Evolutionary conservation across 2,329 filamentous ascomycete species (phyloP).

Genomic region (Trichoderma citrinoviride): DNA sequence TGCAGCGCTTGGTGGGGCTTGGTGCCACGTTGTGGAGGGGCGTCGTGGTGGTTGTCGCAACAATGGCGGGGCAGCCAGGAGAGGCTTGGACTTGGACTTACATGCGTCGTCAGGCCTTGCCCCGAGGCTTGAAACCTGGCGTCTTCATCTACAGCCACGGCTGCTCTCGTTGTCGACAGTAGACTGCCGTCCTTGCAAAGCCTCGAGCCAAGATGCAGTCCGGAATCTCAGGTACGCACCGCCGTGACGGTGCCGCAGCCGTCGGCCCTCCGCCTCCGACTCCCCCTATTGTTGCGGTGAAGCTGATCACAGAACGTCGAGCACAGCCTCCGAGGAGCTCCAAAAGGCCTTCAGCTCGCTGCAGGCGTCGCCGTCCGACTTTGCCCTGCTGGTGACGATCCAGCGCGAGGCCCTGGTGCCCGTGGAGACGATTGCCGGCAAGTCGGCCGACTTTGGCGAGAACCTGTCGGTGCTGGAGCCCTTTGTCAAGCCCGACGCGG

Average conservation of each 20-base stretch:
- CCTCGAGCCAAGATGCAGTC: slow-evolving; percentile 61
- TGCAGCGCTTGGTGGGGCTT: slow-evolving; percentile 1
- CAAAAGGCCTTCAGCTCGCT: slow-evolving; percentile 69
- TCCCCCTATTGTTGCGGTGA: background rate
- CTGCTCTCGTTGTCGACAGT: background rate
- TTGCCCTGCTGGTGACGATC: slow-evolving; percentile 72
- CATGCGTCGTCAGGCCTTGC: slow-evolving; percentile 19
- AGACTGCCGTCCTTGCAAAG: background rate
- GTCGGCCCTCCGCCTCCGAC: background rate
- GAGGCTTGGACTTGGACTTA: slow-evolving; percentile 13
- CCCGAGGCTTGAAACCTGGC: slow-evolving; percentile 12
- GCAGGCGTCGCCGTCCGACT: slow-evolving; percentile 58
- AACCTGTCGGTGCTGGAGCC: slow-evolving; percentile 63
- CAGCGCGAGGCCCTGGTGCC: slow-evolving; percentile 66
- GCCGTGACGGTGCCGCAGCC: background rate
- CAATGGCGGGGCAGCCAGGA: slow-evolving; percentile 17
- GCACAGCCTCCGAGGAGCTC: slow-evolving; percentile 71
- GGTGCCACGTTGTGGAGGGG: slow-evolving; percentile 18
- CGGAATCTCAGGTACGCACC: slow-evolving; percentile 64
- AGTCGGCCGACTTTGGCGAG: slow-evolving; percentile 56
- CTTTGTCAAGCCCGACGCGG: slow-evolving; percentile 63
- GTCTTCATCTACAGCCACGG: slow-evolving; percentile 5
- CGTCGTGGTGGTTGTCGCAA: background rate
- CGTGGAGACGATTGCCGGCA: slow-evolving; percentile 51
- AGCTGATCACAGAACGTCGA: slow-evolving; percentile 17